Conservation (phyloP, 1,284 basidiomycete species). For the Melampsora abietis-canadensis region DNA sequence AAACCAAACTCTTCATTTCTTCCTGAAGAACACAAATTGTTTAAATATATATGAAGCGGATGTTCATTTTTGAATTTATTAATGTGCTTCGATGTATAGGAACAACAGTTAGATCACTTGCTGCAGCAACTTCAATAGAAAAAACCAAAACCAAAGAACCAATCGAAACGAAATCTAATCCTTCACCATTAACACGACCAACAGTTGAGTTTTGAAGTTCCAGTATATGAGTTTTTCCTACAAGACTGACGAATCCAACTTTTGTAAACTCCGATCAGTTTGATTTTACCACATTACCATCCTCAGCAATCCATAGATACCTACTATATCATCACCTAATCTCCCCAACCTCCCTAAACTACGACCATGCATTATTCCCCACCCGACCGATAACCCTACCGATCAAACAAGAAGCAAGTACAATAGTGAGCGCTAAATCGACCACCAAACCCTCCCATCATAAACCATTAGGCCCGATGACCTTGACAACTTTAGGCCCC, state of each 20-base stretch:
- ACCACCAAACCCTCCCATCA: neutral
- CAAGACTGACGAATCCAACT: neutral
- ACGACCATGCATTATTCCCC: neutral
- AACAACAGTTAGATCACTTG: slow-evolving; percentile 8
- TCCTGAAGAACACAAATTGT: neutral
- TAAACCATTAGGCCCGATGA: neutral
- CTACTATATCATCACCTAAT: neutral
- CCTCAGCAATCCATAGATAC: slow-evolving; percentile 1
- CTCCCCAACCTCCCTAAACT: neutral
- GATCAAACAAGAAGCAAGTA: slow-evolving; percentile 2
- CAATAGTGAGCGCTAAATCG: neutral
- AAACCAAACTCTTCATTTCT: neutral
- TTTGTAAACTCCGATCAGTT: neutral
- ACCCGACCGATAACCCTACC: neutral
- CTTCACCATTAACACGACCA: neutral
- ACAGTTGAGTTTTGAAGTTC: neutral
- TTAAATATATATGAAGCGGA: neutral
- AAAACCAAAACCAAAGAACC: neutral
- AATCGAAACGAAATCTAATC: neutral
- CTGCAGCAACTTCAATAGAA: slow-evolving; percentile 3
- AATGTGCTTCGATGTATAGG: neutral
- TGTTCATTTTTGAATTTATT: neutral
- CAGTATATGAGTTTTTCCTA: neutral
- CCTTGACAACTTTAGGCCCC: neutral
- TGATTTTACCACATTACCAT: slow-evolving; percentile 1